These are phyloP conservation scores for Epithele typhae DNA, from an alignment of 768 basidiomycete genomes.

Conservation along the genomic window DNA sequence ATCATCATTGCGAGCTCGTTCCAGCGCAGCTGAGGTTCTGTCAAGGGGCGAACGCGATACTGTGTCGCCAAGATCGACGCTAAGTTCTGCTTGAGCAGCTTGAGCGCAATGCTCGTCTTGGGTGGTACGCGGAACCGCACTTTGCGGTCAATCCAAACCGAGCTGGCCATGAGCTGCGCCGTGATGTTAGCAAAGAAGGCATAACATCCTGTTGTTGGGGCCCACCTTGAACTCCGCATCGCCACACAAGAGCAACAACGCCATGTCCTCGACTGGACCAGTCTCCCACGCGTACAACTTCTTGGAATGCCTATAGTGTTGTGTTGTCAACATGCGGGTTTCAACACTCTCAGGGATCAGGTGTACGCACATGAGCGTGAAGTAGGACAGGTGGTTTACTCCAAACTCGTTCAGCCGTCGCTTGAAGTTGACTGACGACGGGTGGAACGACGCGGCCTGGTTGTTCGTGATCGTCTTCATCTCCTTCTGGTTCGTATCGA, in stretches of 20 bases:
- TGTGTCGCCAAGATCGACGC: slow-evolving; percentile 55
- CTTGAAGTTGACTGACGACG: slow-evolving; percentile 87
- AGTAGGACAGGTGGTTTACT: slow-evolving; percentile 73
- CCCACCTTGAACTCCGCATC: slow-evolving; percentile 85
- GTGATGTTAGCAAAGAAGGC: not conserved
- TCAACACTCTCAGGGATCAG: no score
- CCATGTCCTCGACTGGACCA: slow-evolving; percentile 79
- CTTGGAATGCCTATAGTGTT: slow-evolving; percentile 76
- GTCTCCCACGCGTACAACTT: slow-evolving; percentile 93
- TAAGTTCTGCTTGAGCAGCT: slow-evolving; percentile 68
- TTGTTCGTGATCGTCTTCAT: slow-evolving; percentile 82
- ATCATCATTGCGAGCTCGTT: slow-evolving; percentile 64
- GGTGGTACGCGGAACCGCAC: slow-evolving; percentile 67
- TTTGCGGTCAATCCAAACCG: slow-evolving; percentile 81
- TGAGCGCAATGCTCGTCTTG: slow-evolving; percentile 75
- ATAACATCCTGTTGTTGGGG: not conserved
- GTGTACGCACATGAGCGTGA: slow-evolving; percentile 70
- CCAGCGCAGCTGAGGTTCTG: slow-evolving; percentile 62
- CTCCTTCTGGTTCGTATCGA: slow-evolving; percentile 56
- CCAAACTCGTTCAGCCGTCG: slow-evolving; percentile 65
- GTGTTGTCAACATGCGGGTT: slow-evolving; percentile 10
- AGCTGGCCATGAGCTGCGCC: slow-evolving; percentile 62
- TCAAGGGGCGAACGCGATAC: slow-evolving; percentile 59
- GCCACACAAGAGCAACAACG: slow-evolving; percentile 81
- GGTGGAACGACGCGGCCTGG: slow-evolving; percentile 77